Evolutionary conservation across 306 rosid genomes (phyloP).

Genomic region (Rubus idaeus): DNA sequence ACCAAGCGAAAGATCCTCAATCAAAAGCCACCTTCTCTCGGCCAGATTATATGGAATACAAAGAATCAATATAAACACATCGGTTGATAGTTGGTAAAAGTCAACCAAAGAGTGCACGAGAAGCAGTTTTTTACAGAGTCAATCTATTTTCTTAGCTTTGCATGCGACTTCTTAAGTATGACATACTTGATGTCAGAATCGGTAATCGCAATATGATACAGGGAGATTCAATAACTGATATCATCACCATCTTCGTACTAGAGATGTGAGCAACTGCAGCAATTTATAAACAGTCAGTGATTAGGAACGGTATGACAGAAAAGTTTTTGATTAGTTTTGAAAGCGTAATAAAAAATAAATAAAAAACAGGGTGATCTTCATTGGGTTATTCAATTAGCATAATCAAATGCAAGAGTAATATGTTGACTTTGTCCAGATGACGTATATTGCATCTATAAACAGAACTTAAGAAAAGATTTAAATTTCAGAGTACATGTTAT

Average conservation of each 20-base stretch:
- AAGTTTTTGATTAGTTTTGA: neutral
- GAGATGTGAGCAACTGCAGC: slow-evolving; percentile 85
- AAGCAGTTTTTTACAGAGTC: neutral
- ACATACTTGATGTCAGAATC: slow-evolving; percentile 1
- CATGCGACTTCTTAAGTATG: slow-evolving; percentile 3
- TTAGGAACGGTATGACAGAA: slow-evolving; percentile 21
- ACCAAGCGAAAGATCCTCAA: neutral
- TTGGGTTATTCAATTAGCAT: neutral
- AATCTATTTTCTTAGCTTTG: neutral
- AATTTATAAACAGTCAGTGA: slow-evolving; percentile 18
- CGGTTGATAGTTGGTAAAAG: neutral
- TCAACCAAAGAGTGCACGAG: neutral
- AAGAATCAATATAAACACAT: neutral
- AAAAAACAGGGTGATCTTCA: neutral
- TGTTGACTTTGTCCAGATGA: neutral
- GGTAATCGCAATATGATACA: neutral
- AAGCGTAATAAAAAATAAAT: neutral
- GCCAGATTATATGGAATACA: neutral
- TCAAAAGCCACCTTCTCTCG: neutral
- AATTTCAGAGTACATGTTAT: neutral
- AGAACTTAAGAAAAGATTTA: too few species aligned
- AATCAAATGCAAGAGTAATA: neutral
- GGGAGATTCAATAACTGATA: neutral
- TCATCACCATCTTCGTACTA: slow-evolving; percentile 82
- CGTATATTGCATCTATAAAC: neutral